phyloP scores from a whole-genome alignment of 768 basidiomycete species.

The Lactarius psammicola region DNA sequence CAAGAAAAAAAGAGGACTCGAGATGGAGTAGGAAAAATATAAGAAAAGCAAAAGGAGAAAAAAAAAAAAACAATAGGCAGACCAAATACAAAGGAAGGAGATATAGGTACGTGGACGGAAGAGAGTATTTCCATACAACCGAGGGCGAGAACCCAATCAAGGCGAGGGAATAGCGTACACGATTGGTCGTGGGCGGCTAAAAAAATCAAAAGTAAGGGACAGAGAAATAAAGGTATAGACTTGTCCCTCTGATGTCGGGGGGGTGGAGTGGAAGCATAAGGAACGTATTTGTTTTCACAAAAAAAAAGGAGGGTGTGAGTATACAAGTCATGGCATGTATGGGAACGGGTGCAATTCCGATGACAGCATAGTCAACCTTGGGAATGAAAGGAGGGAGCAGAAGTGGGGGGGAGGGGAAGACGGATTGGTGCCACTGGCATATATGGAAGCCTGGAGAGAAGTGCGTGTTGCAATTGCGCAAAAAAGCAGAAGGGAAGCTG shows the following conservation, averaged over 20 bases:
- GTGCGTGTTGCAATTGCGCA: slow-evolving; percentile 20
- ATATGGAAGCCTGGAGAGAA: slow-evolving; percentile 11
- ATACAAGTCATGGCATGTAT: slow-evolving; percentile 16
- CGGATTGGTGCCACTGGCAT: slow-evolving; percentile 7
- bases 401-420: not conserved
- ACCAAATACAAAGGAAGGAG: not conserved
- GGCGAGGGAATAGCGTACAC: slow-evolving; percentile 8
- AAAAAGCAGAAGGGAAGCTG: slow-evolving; percentile 15
- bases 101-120: not conserved
- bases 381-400: not conserved
- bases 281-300: not conserved
- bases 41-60: slow-evolving; percentile 10
- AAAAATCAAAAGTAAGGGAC: not conserved
- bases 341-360: slow-evolving; percentile 8
- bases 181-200: slow-evolving; percentile 12
- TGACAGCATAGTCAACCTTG: slow-evolving; percentile 18
- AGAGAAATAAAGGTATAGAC: not conserved
- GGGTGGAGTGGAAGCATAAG: not conserved
- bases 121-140: slow-evolving; percentile 2
- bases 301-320: slow-evolving; percentile 15
- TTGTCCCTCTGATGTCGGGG: not conserved
- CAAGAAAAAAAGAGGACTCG: not conserved
- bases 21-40: not conserved
- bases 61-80: not conserved
- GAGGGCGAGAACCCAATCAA: slow-evolving; percentile 3